Base-by-base conservation (phyloP, 1,284 basidiomycete species). In the Kalmanozyma brasiliensis region DNA sequence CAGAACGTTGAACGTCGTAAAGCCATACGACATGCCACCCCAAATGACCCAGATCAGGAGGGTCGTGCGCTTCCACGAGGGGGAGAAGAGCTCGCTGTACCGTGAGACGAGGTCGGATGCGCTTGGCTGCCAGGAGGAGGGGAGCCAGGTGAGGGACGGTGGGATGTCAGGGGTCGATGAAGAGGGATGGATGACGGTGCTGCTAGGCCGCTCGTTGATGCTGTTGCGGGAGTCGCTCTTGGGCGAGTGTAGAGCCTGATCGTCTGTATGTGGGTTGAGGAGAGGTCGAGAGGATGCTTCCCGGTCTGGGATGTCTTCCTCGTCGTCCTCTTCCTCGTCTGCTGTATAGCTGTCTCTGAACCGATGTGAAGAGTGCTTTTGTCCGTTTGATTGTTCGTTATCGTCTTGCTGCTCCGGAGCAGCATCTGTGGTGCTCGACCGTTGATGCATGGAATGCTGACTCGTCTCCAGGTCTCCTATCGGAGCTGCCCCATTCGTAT, bases 1-100 rank as follows among this genome's bases (percentile, higher is more conserved):
- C 82, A 90, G 98, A 13, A 96, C 93, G 78, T 98, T 98, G 85
- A 98, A 98, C 89, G 95, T 95, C 8, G 92, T 97, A 78, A 89
- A 94, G 2, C 89, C 93, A 90, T 77, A 47, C 47, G 63, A 65
- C 62, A 58, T 68, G 23, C 73, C 62, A 9, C 74, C 74, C 79
- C 79, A 81, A 36, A 80, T 75, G 40, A 64, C 51, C 78, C 78
- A 81, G 36, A 76, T 60, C 33, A 96, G 84, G 46, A 93, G 44
- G 20, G 94, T 94, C 46, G 91, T 94, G 65, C 86, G 84, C 44
- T 88, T 82, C 93, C 94, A 96, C 78, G 92, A 87, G 0, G 90
- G 89, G 14, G 87, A 84, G 32, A 97, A 86, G 22, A 97, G 89
- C 85, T 91, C 87, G 64, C 83, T 84, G 35, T 96, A 85, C 32